Base-by-base conservation (phyloP, 2,329 filamentous ascomycete genomes). In the Alternaria rosae region DNA sequence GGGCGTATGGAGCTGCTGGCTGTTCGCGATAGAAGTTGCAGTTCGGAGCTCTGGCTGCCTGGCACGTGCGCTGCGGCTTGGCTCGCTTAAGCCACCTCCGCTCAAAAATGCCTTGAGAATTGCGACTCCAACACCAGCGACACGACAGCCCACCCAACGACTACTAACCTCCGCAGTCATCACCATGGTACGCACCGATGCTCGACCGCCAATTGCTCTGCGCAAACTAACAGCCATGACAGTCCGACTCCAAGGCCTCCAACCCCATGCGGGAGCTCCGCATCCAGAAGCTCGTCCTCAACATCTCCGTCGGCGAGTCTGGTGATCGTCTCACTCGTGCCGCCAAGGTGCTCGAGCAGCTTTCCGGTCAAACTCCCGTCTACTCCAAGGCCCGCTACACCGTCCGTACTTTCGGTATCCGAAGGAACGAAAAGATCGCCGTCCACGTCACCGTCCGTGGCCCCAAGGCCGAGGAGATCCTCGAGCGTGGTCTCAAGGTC, bases 321-420 rank as follows among this genome's bases (percentile, higher is more conserved):
- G 95, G 95, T 92, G 95, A 99, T 88, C 97, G 95, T 91, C 91
- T 99, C 83, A 99, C 95, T 79, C 92, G 95, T 91, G 95, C 95
- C 83, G 95, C 95, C 82, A 99, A 99, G 91, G 95, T 99, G 89
- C 89, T 99, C 79, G 95, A 99, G 89, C 95, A 99, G 89, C 88
- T 99, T 84, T 93, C 89, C 85, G 95, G 95, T 94, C 95, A 99
- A 89, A 98, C 95, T 78, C 95, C 95, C 79, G 95, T 99, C 86
- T 99, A 99, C 93, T 97, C 92, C 93, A 99, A 99, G 92, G 95
- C 95, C 85, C 93, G 95, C 82, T 99, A 98, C 91, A 99, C 95
- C 78, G 95, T 99, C 89, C 94, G 95, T 88, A 98, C 94, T 82
- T 99, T 99, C 86, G 95, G 95, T 91, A 99, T 99, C 90, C 94